Percentiles rank a stretch among this genome's conserved stretches.
Evolutionary conservation across 495 filamentous ascomycete species (phyloP).

Genomic region (Talaromyces trachyspermus): DNA sequence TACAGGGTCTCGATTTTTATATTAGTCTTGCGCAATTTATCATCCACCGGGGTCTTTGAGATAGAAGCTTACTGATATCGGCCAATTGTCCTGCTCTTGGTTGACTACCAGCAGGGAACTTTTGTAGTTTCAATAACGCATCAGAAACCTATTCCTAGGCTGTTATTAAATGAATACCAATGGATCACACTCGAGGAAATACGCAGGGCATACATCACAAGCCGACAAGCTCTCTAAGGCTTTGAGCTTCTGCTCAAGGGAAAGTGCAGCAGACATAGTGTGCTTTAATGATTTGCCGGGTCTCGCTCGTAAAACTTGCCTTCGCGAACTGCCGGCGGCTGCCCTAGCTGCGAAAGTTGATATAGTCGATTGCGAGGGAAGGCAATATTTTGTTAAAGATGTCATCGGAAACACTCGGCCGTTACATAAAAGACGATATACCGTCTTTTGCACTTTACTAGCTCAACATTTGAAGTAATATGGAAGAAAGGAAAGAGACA

Average conservation of each 20-base stretch:
- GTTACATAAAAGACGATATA: no score
- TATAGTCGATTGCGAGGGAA: no score
- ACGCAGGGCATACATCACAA: conserved; percentile 34
- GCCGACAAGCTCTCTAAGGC: conserved; percentile 36
- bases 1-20: conserved; percentile 20
- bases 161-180: background rate
- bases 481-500: no score
- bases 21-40: background rate
- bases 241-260: conserved; percentile 27
- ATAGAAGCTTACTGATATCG: conserved; percentile 43
- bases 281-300: conserved; percentile 2
- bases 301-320: background rate
- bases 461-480: no score
- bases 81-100: conserved; percentile 50
- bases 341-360: background rate
- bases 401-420: no score
- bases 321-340: no score
- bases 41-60: conserved; percentile 7
- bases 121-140: conserved; percentile 53
- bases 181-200: no score
- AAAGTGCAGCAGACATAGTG: conserved; percentile 17
- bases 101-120: conserved; percentile 27
- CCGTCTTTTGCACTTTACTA: no score
- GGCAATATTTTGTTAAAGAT: no score
- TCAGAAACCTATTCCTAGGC: conserved; percentile 46